A percentile compares a stretch with the other conserved stretches of the same genome.
Evolutionary conservation across 116 monocot genomes (phyloP).

Genomic region (Papilionanthe hybrid): DNA sequence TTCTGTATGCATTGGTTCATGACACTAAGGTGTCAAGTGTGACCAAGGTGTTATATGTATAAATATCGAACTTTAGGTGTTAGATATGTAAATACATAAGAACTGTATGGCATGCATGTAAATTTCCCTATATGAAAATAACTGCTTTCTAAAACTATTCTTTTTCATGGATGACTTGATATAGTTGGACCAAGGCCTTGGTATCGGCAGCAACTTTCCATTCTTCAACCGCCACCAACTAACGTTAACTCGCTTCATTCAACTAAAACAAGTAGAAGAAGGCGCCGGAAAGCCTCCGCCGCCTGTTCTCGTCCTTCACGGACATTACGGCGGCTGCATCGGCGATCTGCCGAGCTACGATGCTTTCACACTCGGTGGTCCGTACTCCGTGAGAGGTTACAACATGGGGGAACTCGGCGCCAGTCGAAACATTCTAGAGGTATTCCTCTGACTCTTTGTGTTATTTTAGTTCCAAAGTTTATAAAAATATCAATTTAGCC

Average conservation of each 20-base stretch:
- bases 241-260: constrained; percentile 73
- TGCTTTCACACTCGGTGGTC: constrained; percentile 96
- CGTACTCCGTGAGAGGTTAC: constrained; percentile 94
- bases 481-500: no score
- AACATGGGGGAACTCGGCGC: constrained; percentile 96
- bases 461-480: no score
- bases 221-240: constrained; percentile 99
- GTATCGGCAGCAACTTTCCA: constrained; percentile 82
- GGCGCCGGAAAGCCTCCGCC: constrained; percentile 81
- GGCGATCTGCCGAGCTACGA: constrained; percentile 96
- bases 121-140: no score
- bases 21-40: no score
- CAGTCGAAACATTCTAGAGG: constrained; percentile 87
- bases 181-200: constrained; percentile 98
- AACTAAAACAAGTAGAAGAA: constrained; percentile 70
- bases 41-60: no score
- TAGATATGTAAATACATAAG: no score
- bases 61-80: no score
- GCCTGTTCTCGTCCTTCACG: constrained; percentile 80
- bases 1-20: no score
- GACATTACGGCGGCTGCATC: constrained; percentile 95
- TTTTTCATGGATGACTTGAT: constrained; percentile 7
- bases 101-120: no score
- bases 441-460: background rate
- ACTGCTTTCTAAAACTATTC: background rate